Evolutionary conservation across 2,329 filamentous ascomycete genomes (phyloP).

Genomic region (Cryoendolithus antarcticus): DNA sequence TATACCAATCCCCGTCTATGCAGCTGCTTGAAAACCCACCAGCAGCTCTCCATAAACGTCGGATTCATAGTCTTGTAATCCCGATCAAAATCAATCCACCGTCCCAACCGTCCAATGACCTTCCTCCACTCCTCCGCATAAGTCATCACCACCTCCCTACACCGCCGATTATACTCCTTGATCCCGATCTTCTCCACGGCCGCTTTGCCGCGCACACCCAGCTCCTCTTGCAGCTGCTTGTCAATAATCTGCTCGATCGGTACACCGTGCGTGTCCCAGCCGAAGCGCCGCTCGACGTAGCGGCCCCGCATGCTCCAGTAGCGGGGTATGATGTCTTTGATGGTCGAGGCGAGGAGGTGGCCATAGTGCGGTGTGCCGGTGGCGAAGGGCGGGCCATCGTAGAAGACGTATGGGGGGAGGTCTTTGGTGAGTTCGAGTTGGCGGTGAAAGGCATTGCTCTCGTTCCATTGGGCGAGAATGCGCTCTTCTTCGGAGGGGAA

Average conservation of each 20-base stretch:
- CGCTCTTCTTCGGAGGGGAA: conserved; percentile 86
- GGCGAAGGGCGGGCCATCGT: conserved; percentile 52
- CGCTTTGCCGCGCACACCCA: conserved; percentile 76
- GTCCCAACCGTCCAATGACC: conserved; percentile 76
- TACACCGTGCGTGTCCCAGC: conserved; percentile 90
- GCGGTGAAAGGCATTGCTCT: conserved; percentile 80
- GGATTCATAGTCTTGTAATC: conserved; percentile 97
- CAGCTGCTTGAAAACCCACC: conserved; percentile 94
- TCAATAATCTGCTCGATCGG: conserved; percentile 97
- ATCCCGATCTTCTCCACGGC: conserved; percentile 80
- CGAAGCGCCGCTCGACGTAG: conserved; percentile 83
- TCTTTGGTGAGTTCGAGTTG: conserved; percentile 79
- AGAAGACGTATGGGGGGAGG: conserved; percentile 81
- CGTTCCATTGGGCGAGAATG: conserved; percentile 74
- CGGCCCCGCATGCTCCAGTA: conserved; percentile 98
- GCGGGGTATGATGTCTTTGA: conserved; percentile 91
- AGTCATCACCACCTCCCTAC: conserved; percentile 84
- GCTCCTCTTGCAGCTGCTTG: conserved; percentile 53
- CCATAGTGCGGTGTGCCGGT: conserved; percentile 54
- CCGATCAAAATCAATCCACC: conserved; percentile 97
- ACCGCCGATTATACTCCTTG: conserved; percentile 82
- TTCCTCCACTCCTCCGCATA: conserved; percentile 77
- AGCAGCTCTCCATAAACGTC: conserved; percentile 90
- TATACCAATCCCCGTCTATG: conserved; percentile 86
- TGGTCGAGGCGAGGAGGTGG: conserved; percentile 79